Conservation (phyloP, 1,284 basidiomycete genomes). For the Schizophyllum amplum region DNA sequence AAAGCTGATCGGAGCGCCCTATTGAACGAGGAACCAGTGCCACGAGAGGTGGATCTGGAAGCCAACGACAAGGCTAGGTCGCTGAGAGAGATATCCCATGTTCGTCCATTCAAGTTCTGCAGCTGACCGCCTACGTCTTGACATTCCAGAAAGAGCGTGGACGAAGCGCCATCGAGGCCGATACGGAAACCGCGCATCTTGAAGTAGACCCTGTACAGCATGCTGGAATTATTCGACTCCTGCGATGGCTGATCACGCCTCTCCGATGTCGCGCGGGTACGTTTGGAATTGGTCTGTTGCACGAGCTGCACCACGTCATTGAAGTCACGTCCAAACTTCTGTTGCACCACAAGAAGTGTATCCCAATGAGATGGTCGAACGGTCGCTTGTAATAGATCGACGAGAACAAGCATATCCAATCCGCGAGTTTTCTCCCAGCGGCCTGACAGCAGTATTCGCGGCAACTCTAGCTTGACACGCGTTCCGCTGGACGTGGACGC, state of each 20-base stretch:
- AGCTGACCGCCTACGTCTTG: constrained; percentile 59
- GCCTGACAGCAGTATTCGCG: constrained; percentile 54
- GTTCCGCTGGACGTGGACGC: constrained; percentile 28
- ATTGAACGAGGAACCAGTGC: constrained; percentile 35
- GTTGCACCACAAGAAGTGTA: constrained; percentile 68
- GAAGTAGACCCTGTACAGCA: constrained; percentile 41
- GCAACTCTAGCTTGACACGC: constrained; percentile 55
- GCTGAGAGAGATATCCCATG: constrained; percentile 59
- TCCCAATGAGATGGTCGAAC: constrained; percentile 79
- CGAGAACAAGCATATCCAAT: constrained; percentile 46
- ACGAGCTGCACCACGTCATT: constrained; percentile 66
- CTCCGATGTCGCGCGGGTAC: background rate
- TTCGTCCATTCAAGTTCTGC: constrained; percentile 32
- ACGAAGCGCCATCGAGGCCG: constrained; percentile 63
- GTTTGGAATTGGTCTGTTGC: constrained; percentile 35
- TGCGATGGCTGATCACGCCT: constrained; percentile 22
- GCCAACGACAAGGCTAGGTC: constrained; percentile 70
- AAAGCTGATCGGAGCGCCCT: constrained; percentile 71
- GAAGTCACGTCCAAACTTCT: constrained; percentile 82
- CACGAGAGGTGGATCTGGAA: constrained; percentile 34
- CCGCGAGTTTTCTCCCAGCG: constrained; percentile 34
- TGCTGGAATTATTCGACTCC: constrained; percentile 3
- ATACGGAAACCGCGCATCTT: constrained; percentile 74
- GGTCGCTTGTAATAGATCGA: constrained; percentile 63
- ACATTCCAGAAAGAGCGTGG: constrained; percentile 68